Base-by-base conservation (phyloP, 352 stramenopile genomes). In the Plasmopara halstedii region DNA sequence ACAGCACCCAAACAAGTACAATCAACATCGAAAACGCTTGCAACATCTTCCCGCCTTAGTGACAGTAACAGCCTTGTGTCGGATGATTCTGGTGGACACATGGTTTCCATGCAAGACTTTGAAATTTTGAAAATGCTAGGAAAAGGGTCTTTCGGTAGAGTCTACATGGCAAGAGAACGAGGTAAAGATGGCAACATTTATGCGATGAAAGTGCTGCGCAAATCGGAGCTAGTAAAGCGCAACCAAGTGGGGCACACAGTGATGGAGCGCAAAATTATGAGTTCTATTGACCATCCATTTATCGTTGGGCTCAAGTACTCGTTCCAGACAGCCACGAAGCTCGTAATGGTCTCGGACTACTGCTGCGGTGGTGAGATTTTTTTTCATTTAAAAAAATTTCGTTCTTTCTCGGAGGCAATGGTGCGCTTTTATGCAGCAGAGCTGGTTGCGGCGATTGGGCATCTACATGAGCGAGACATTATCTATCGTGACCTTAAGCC, bases 61-160 rank as follows among this genome's bases (percentile, higher is more conserved):
- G 40, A 36, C 34, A 59, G 57, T 53, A 57, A 48, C 42, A 50
- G 37, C 33, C 47, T 58, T 31, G 41, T 27, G 1, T 47, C 46
- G 34, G 56, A 69, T 22, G 60, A 69, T 11, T 25, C 46, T 20
- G 46, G 25, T 31, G 43, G 40, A 34, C 55, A 64, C 17, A 46
- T 75, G 14, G 69, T 93, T 29, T 68, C 60, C 2, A 85, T 88
- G 71, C 63, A 73, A 42, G 85, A 94, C 54, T 99, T 99, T 67
- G 93, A 98, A 53, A 95, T 98, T 46, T 80, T 99, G 22, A 97
- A 97, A 64, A 96, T 98, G 67, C 94, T 98, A 56, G 95, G 95
- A 31, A 98, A 98, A 57, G 94, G 94, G 22, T 97, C 82, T 5
- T 98, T 98, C 66, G 93, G 92, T 58, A 98, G 98, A 59, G 96